Base-by-base conservation (phyloP, 768 basidiomycete species). In the Calocybe gangraenosa region DNA sequence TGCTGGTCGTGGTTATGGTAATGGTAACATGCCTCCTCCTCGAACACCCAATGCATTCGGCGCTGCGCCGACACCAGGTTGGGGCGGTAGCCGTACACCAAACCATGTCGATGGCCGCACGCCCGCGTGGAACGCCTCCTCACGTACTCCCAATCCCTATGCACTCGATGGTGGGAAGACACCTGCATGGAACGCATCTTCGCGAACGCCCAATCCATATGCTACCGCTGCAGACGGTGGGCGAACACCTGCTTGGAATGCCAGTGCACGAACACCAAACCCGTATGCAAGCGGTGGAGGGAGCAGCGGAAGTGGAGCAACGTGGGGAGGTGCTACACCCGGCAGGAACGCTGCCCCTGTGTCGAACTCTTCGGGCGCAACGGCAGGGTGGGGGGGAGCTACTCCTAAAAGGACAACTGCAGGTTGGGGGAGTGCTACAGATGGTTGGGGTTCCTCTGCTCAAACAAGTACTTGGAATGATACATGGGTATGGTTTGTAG, bases 61-160 rank as follows among this genome's bases (percentile, higher is more conserved):
- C 5, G 39, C 49, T 14, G 56, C 57, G 3, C 53, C 54, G 22
- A 59, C 59, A 6, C 55, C 60, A 5, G 53, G 47, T 23, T 51
- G 56, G 42, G 57, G 46, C 36, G 66, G 47, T 20, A 68, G 71
- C 25, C 75, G 76, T n/a, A 87, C 87, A 9, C 82, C 84, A 3
- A 88, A 87, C 56, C 83, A 66, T 22, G 70, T 66, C 10, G 81
- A 81, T 19, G 69, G 76, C 23, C 73, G 69, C 28, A 81, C 80
- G 3, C 80, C 77, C 7, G 78, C 71, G 22, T 81, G 74, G 82
- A 73, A 67, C 33, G 69, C 74, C 7, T 68, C 74, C 1, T 74
- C 76, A 15, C 70, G 78, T 43, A 87, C 86, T 9, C 85, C 86
- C 3, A 87, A 86, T 51, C 82, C 85, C 3, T 84, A 87, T 46